Conservation (phyloP, 495 filamentous ascomycete genomes). For the Trichoderma erinaceum region DNA sequence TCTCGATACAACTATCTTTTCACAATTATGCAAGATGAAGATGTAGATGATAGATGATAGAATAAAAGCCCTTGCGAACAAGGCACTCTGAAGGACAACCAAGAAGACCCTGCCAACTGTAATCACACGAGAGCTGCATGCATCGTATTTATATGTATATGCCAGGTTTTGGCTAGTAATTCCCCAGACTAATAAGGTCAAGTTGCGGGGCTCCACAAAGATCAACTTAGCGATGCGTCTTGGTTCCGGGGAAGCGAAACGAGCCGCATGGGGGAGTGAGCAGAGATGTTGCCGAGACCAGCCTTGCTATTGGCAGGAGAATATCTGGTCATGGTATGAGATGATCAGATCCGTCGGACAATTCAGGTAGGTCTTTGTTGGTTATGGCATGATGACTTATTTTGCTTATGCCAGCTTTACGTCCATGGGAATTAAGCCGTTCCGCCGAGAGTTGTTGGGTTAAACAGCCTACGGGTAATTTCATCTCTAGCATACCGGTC, state of each 20-base stretch:
- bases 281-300: background rate
- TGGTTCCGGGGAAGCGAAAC: constrained; percentile 4
- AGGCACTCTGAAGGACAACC: background rate
- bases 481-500: background rate
- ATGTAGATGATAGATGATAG: background rate
- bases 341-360: constrained; percentile 6
- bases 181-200: constrained; percentile 8
- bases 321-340: background rate
- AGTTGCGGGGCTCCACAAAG: constrained; percentile 11
- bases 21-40: background rate
- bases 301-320: background rate
- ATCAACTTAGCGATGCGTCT: background rate
- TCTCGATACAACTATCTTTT: background rate
- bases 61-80: background rate
- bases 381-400: background rate
- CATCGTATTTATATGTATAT: constrained; percentile 14
- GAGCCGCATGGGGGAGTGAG: background rate
- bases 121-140: background rate
- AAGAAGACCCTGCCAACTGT: background rate
- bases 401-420: background rate
- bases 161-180: background rate
- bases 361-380: background rate
- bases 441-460: background rate
- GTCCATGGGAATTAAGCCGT: background rate
- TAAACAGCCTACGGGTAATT: background rate